Conservation (phyloP, 495 filamentous ascomycete species). For the Letharia lupina region DNA sequence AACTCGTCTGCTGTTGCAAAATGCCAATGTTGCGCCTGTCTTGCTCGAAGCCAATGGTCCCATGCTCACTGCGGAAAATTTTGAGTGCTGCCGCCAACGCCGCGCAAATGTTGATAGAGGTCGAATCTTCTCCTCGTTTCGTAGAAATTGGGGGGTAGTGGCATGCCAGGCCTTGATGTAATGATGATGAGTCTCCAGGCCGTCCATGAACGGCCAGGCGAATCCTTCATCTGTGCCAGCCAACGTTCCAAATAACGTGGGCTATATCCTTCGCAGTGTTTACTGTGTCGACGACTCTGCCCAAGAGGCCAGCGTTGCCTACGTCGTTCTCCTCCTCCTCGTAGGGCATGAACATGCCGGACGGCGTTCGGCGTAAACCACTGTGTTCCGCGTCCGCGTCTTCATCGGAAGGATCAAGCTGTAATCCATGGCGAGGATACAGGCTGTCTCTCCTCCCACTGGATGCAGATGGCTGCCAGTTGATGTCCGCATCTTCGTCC, state of each 20-base stretch:
- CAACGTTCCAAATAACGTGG: slow-evolving; percentile 97
- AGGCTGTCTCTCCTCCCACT: slow-evolving; percentile 22
- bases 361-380: slow-evolving; percentile 61
- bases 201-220: background rate
- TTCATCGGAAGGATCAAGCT: slow-evolving; percentile 17
- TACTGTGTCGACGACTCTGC: slow-evolving; percentile 82
- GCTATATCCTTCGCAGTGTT: slow-evolving; percentile 95
- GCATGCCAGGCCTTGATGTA: background rate
- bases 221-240: slow-evolving; percentile 65
- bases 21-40: background rate
- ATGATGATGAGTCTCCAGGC: background rate
- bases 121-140: background rate
- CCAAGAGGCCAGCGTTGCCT: slow-evolving; percentile 55
- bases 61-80: background rate
- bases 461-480: slow-evolving; percentile 37
- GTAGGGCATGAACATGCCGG: slow-evolving; percentile 81
- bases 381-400: slow-evolving; percentile 32
- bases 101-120: slow-evolving; percentile 1
- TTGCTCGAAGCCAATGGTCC: background rate
- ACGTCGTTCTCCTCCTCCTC: slow-evolving; percentile 60
- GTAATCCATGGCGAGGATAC: slow-evolving; percentile 14
- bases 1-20: background rate
- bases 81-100: slow-evolving; percentile 17
- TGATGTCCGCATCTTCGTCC: slow-evolving; percentile 48
- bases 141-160: background rate